phyloP scores from a whole-genome alignment of 371 early-diverging fungal genomes.

The Syncephalastrum sp. region DNA sequence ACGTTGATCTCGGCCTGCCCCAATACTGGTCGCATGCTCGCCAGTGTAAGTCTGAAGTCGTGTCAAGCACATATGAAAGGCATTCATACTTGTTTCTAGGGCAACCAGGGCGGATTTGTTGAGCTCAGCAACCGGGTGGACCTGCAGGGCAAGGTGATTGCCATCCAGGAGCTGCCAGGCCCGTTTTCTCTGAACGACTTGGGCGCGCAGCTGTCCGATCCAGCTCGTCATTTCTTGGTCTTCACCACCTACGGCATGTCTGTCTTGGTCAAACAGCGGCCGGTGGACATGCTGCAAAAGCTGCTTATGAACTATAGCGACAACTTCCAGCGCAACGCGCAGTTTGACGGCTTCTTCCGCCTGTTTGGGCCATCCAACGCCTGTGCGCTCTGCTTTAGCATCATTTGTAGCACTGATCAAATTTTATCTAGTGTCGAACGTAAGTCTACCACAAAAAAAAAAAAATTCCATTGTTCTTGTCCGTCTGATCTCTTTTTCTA shows the following conservation, averaged over 20 bases:
- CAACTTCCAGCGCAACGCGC: conserved; percentile 29
- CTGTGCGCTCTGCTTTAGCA: conserved; percentile 64
- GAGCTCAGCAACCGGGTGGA: conserved; percentile 24
- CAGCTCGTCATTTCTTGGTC: conserved; percentile 68
- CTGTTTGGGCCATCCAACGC: conserved; percentile 59
- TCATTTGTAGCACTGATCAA: conserved; percentile 30
- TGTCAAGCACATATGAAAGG: not conserved
- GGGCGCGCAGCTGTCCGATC: conserved; percentile 49
- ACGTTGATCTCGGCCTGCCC: conserved; percentile 59
- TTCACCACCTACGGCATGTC: conserved; percentile 76
- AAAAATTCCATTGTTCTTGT: not conserved
- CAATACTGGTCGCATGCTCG: conserved; percentile 57
- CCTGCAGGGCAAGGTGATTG: conserved; percentile 79
- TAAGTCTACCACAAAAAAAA: not conserved
- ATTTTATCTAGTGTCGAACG: conserved; percentile 8
- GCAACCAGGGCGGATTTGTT: conserved; percentile 7
- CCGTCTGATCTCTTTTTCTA: not conserved
- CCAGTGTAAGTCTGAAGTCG: conserved; percentile 1
- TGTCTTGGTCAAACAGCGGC: conserved; percentile 70
- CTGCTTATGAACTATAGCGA: conserved; percentile 29
- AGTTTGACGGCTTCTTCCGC: conserved; percentile 54
- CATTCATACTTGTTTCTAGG: not conserved
- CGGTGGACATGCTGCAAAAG: conserved; percentile 71
- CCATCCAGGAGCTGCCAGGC: conserved; percentile 59
- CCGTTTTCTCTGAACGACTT: conserved; percentile 60